Evolutionary conservation across 2,329 filamentous ascomycete species (phyloP).

Genomic region (Colletotrichum sp.): DNA sequence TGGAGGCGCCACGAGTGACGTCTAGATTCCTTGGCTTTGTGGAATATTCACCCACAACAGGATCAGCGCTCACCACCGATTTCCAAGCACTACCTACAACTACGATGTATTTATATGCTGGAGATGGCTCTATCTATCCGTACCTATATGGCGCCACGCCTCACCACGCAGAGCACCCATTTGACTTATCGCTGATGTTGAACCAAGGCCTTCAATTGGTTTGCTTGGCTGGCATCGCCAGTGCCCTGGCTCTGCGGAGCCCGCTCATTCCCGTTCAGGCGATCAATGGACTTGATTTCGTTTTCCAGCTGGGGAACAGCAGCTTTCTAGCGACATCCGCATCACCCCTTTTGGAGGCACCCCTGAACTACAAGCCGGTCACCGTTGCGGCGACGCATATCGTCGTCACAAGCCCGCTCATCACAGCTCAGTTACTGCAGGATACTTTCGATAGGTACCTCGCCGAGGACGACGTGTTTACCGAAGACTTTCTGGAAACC

Average conservation of each 20-base stretch:
- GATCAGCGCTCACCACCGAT: rapidly evolving
- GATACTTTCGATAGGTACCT: neutral
- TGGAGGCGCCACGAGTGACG: neutral
- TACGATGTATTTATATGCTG: neutral
- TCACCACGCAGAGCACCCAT: neutral
- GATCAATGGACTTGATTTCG: neutral
- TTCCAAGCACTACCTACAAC: neutral
- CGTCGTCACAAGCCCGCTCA: neutral
- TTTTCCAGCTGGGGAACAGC: neutral
- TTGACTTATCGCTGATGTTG: neutral
- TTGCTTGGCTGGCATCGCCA: neutral
- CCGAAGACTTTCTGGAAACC: neutral
- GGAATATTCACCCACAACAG: neutral
- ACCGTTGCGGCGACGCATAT: neutral
- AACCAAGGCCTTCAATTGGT: neutral
- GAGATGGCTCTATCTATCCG: neutral
- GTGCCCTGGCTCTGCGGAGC: neutral
- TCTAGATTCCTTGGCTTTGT: neutral
- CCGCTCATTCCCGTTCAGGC: neutral
- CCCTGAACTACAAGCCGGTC: neutral
- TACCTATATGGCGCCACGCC: neutral
- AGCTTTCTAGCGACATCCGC: neutral
- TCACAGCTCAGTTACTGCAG: neutral
- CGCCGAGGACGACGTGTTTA: neutral
- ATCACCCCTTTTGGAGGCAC: neutral